Evolutionary conservation across 352 stramenopile species (phyloP).

Genomic region (Phytopythium ostracodes): DNA sequence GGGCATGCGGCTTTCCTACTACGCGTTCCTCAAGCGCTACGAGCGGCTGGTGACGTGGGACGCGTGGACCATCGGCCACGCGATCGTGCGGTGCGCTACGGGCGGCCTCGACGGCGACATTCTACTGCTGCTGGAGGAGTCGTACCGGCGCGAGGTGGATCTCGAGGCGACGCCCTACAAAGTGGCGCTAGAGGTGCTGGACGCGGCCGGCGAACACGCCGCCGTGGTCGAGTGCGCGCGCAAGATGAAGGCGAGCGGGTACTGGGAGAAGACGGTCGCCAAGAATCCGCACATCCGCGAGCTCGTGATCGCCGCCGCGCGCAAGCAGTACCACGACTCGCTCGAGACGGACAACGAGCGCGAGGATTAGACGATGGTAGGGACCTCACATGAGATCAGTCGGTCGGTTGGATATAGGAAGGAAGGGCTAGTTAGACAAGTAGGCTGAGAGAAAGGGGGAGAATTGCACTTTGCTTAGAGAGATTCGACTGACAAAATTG

Average conservation of each 20-base stretch:
- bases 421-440: not conserved
- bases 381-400: not conserved
- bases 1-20: conserved; percentile 48
- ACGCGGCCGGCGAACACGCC: conserved; percentile 17
- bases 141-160: conserved; percentile 22
- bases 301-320: conserved; percentile 21
- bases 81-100: conserved; percentile 51
- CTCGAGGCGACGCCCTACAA: conserved; percentile 49
- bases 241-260: conserved; percentile 22
- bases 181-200: conserved; percentile 37
- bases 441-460: not conserved
- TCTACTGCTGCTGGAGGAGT: conserved; percentile 37
- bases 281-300: conserved; percentile 32
- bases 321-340: conserved; percentile 10
- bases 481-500: not conserved
- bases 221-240: conserved; percentile 27
- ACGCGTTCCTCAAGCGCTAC: conserved; percentile 52
- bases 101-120: conserved; percentile 37
- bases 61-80: conserved; percentile 44
- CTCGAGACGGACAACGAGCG: conserved; percentile 4
- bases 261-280: conserved; percentile 26
- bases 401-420: not conserved
- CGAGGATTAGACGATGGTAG: conserved; percentile 2
- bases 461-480: not conserved
- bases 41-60: conserved; percentile 39